Percentiles rank a stretch among this genome's conserved stretches.
Conservation (phyloP, 2,329 filamentous ascomycete genomes). For the Verticillium alfalfae region DNA sequence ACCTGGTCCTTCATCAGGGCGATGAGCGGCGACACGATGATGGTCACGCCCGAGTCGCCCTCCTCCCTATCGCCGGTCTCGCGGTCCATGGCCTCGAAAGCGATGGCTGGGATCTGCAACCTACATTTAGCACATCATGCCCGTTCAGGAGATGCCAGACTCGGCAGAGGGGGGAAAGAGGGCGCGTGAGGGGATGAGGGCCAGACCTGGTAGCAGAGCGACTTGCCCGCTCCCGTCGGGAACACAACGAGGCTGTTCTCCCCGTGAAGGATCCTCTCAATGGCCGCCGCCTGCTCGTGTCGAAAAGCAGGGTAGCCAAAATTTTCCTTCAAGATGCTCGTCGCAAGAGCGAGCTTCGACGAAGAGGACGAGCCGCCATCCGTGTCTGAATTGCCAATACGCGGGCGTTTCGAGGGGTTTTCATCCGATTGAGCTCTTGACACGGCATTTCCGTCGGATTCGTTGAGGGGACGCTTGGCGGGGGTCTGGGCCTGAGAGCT, state of each 20-base stretch:
- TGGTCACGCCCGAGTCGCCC: constrained; percentile 40
- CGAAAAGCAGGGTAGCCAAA: constrained; percentile 35
- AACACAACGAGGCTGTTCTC: constrained; percentile 38
- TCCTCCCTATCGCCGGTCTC: constrained; percentile 16
- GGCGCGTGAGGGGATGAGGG: neutral
- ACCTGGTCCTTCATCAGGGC: constrained; percentile 59
- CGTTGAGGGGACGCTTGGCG: neutral
- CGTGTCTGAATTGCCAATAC: neutral
- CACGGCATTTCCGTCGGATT: neutral
- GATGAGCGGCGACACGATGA: constrained; percentile 51
- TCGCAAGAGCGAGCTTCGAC: constrained; percentile 9
- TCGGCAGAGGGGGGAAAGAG: too few species aligned
- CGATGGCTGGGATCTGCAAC: constrained; percentile 37
- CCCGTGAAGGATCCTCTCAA: constrained; percentile 27
- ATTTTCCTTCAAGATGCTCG: constrained; percentile 24
- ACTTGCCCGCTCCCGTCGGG: constrained; percentile 44
- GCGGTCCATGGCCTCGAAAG: constrained; percentile 37
- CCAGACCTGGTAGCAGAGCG: constrained; percentile 40
- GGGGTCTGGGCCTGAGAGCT: neutral
- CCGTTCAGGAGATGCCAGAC: too few species aligned
- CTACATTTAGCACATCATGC: too few species aligned
- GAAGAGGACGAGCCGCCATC: neutral
- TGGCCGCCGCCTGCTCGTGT: constrained; percentile 38
- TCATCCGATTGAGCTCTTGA: neutral
- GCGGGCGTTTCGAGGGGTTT: neutral